phyloP scores from a whole-genome alignment of 1,284 basidiomycete species.

The Apiotrichum gracile region DNA sequence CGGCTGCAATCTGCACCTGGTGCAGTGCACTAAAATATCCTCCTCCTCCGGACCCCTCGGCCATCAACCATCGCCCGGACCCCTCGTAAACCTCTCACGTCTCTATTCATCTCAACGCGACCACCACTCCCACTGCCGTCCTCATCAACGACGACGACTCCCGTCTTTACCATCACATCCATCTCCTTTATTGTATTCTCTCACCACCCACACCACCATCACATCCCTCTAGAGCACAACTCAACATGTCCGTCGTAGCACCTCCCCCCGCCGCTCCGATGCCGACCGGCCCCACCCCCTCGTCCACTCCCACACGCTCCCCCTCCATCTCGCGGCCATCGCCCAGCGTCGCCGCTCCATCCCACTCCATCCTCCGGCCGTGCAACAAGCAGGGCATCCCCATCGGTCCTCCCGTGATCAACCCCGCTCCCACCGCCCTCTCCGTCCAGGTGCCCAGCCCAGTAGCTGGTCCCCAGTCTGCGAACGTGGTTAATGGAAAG shows the following conservation, averaged over 20 bases:
- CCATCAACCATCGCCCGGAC: no score
- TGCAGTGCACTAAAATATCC: no score
- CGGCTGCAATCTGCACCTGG: no score
- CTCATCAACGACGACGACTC: no score
- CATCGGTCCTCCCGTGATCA: constrained; percentile 3
- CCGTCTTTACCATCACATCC: background rate
- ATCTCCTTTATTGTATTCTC: background rate
- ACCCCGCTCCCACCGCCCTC: constrained; percentile 1
- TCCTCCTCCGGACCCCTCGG: no score
- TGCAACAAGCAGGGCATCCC: constrained; percentile 4
- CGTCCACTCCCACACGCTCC: no score
- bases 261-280: background rate
- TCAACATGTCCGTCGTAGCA: constrained; percentile 6
- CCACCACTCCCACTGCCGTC: no score
- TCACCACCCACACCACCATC: background rate
- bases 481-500: no score
- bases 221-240: background rate
- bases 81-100: no score
- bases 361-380: constrained; percentile 14
- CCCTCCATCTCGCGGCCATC: background rate
- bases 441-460: background rate
- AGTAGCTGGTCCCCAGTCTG: background rate
- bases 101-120: no score
- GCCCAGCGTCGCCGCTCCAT: background rate
- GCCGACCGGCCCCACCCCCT: background rate